Conservation (phyloP, 768 basidiomycete genomes). For the Russula ochroleuca region DNA sequence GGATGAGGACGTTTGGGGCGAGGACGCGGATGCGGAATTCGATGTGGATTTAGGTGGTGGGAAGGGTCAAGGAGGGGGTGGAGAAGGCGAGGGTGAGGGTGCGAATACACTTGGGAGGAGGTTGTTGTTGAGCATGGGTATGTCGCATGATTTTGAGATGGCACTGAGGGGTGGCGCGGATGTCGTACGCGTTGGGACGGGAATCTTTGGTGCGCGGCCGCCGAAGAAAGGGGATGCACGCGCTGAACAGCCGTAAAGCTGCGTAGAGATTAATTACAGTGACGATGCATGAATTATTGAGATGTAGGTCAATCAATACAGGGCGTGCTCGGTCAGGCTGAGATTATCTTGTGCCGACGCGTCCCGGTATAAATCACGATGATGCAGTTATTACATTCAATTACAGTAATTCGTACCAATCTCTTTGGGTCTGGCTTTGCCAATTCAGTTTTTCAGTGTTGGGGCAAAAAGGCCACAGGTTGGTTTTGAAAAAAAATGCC, state of each 20-base stretch:
- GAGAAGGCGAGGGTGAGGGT: conserved; percentile 40
- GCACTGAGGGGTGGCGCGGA: conserved; percentile 82
- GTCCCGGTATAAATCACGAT: too few relatives aligned
- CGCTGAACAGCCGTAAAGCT: neutral
- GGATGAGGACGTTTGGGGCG: conserved; percentile 25
- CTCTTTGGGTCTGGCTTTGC: too few relatives aligned
- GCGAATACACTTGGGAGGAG: conserved; percentile 35
- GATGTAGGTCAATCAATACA: neutral
- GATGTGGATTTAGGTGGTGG: neutral
- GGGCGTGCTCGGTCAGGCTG: too few relatives aligned
- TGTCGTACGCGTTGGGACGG: conserved; percentile 86
- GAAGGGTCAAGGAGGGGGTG: conserved; percentile 25
- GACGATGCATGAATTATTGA: neutral
- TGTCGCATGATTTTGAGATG: conserved; percentile 91
- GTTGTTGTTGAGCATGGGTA: conserved; percentile 85
- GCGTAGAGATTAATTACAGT: too few relatives aligned
- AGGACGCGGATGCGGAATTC: too few relatives aligned
- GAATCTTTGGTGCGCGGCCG: conserved; percentile 37
- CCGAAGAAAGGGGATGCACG: conserved; percentile 14
- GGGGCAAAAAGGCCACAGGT: neutral
- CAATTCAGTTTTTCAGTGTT: too few relatives aligned
- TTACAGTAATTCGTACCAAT: too few relatives aligned
- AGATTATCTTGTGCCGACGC: too few relatives aligned
- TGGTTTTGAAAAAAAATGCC: conserved; percentile 42
- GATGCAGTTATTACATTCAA: too few relatives aligned